phyloP scores from a whole-genome alignment of 306 rosid species.

The Rosa chinensis region DNA sequence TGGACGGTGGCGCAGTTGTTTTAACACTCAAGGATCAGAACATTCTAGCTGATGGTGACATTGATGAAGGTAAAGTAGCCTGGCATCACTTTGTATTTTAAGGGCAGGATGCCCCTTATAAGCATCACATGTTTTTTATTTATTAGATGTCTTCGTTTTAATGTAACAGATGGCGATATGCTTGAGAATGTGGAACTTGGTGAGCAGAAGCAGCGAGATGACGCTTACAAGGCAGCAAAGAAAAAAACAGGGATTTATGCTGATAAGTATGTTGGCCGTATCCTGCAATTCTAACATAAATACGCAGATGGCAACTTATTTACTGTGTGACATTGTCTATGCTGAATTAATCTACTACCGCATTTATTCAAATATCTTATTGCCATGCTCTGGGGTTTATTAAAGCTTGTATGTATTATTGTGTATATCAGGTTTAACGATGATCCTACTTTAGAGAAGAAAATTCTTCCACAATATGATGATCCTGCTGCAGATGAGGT shows the following conservation, averaged over 20 bases:
- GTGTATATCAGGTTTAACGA: conserved; percentile 76
- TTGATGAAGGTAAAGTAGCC: conserved; percentile 69
- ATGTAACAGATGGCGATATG: conserved; percentile 73
- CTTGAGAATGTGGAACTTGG: conserved; percentile 96
- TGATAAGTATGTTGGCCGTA: conserved; percentile 67
- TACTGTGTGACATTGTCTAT: not conserved
- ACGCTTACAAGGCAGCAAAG: conserved; percentile 88
- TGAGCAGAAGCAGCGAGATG: conserved; percentile 81
- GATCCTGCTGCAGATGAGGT: conserved; percentile 85
- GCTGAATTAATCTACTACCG: not conserved
- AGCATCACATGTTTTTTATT: conserved; percentile 30
- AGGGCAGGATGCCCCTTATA: conserved; percentile 21
- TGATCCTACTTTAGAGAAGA: conserved; percentile 70
- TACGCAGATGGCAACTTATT: not conserved
- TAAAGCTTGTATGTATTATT: conserved; percentile 16
- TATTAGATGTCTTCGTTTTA: conserved; percentile 37
- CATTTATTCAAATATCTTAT: not conserved
- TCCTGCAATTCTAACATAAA: not conserved
- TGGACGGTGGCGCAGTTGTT: conserved; percentile 93
- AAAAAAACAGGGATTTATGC: conserved; percentile 75
- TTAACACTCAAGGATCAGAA: conserved; percentile 92
- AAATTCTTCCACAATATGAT: conserved; percentile 89
- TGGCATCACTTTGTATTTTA: conserved; percentile 20
- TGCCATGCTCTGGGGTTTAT: not conserved
- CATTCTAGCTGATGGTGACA: conserved; percentile 76